Evolutionary conservation across 2,329 filamentous ascomycete genomes (phyloP), one percentile per base, ranked within the genome.

Genomic region (Aureobasidium pullulans): DNA sequence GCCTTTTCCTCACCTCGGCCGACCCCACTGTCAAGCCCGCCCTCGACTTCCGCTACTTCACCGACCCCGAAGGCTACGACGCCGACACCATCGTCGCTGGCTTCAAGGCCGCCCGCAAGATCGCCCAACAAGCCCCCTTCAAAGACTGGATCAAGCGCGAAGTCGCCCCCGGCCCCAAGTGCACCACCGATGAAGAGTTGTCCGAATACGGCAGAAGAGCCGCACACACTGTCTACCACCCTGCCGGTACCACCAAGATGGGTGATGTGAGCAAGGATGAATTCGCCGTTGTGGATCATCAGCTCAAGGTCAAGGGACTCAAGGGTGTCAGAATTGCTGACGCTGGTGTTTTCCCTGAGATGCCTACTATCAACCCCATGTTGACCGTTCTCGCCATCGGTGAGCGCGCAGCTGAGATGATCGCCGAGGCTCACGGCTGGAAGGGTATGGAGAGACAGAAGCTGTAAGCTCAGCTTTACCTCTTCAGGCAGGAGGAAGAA

Each of bases 161-260:
- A 75, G 85, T 90, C 61, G 89, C 89, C 0, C 90, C 90, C 0
- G 90, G 90, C 4, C 87, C 86, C 11, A 77, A 81, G 40, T 74
- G 90, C 42, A 84, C 89, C 71, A 86, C 84, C 6, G 90, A 96
- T 69, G 89, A 92, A 73, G 87, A 88, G 59, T 81, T 96, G 8
- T 86, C 82, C 71, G 85, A 91, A 75, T 96, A 96, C 72, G 90
- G 88, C 37, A 83, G 90, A 48, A 82, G 84, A 47, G 90, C 82
- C 5, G 90, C 90, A 4, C 90, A 96, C 73, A 96, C 90, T 1
- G 90, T 96, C 32, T 96, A 96, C 75, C 90, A 96, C 74, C 90
- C 90, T 0, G 87, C 88, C 11, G 90, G 90, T 56, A 96, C 90
- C 16, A 94, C 90, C 59, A 91, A 91, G 80, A 96, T 96, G 90